Evolutionary conservation across 495 filamentous ascomycete genomes (phyloP).

Genomic region (Neurospora terricola): DNA sequence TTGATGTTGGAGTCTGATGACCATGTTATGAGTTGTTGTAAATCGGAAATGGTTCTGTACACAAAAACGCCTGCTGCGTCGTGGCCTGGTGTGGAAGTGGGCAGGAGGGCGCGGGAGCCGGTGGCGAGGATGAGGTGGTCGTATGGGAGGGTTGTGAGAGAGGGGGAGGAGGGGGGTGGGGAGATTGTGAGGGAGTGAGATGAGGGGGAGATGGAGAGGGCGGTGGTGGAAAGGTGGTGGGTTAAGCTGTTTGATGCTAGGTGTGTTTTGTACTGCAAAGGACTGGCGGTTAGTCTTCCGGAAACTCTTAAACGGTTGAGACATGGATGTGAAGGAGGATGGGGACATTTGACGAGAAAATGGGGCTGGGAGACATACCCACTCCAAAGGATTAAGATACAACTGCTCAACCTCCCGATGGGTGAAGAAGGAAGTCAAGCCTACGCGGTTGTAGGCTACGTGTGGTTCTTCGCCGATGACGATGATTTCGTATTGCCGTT

Average conservation of each 20-base stretch:
- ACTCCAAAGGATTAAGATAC: conserved; percentile 82
- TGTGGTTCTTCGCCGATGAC: conserved; percentile 91
- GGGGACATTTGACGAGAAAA: no score
- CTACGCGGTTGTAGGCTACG: conserved; percentile 91
- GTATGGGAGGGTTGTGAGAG: conserved; percentile 83
- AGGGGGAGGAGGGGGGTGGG: conserved; percentile 85
- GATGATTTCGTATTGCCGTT: conserved; percentile 72
- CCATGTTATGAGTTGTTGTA: conserved; percentile 73
- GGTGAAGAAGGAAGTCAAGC: conserved; percentile 88
- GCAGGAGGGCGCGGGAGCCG: conserved; percentile 82
- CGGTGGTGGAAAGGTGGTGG: conserved; percentile 76
- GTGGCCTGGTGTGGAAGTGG: conserved; percentile 69
- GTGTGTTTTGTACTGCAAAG: no score
- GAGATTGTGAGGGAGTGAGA: conserved; percentile 69
- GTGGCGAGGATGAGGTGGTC: conserved; percentile 87
- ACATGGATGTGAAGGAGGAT: no score
- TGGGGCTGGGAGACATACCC: no score
- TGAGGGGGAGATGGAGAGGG: conserved; percentile 56
- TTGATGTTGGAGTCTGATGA: conserved; percentile 43
- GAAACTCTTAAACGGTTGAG: no score
- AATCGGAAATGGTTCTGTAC: conserved; percentile 83
- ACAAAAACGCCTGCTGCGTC: conserved; percentile 87
- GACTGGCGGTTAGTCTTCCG: no score
- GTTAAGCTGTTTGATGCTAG: conserved; percentile 33
- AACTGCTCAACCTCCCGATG: conserved; percentile 84